phyloP scores from a whole-genome alignment of 768 basidiomycete species.

The Russula abietina region DNA sequence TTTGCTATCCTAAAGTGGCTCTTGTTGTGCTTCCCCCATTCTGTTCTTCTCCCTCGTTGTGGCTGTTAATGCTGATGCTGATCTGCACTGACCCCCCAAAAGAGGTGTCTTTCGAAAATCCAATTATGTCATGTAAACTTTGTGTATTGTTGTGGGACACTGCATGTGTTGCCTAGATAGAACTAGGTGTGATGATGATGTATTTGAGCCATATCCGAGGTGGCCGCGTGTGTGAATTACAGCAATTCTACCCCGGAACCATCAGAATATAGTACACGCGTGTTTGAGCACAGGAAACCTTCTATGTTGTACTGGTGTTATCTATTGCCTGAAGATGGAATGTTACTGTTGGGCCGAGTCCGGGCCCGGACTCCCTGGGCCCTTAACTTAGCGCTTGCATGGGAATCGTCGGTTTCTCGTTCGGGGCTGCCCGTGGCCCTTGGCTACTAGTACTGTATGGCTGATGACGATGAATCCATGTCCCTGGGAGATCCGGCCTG shows the following conservation, averaged over 20 bases:
- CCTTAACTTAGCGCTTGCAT: conserved; percentile 9
- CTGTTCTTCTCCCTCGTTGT: background rate
- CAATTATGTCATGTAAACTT: conserved; percentile 11
- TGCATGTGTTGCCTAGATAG: background rate
- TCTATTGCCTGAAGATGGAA: conserved; percentile 5
- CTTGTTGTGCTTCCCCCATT: background rate
- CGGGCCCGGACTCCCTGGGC: background rate
- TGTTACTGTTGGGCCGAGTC: background rate
- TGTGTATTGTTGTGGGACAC: background rate
- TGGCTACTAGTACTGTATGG: no score
- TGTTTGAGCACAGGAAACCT: conserved; percentile 5
- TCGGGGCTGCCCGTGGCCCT: background rate
- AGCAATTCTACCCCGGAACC: conserved; percentile 3
- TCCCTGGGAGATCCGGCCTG: conserved; percentile 14
- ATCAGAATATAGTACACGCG: conserved; percentile 9
- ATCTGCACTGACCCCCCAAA: conserved; percentile 6
- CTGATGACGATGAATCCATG: background rate
- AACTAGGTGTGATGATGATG: conserved; percentile 11
- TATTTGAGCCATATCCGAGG: conserved; percentile 1
- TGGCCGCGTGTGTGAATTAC: conserved; percentile 7
- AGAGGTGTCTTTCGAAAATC: background rate
- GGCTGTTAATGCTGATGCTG: conserved; percentile 13
- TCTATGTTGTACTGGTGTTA: conserved; percentile 3
- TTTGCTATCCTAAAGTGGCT: conserved; percentile 5
- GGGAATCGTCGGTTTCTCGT: background rate